These are phyloP conservation scores for Thalia dealbata DNA, from an alignment of 176 grass and related monocot species.

Conservation along the genomic window DNA sequence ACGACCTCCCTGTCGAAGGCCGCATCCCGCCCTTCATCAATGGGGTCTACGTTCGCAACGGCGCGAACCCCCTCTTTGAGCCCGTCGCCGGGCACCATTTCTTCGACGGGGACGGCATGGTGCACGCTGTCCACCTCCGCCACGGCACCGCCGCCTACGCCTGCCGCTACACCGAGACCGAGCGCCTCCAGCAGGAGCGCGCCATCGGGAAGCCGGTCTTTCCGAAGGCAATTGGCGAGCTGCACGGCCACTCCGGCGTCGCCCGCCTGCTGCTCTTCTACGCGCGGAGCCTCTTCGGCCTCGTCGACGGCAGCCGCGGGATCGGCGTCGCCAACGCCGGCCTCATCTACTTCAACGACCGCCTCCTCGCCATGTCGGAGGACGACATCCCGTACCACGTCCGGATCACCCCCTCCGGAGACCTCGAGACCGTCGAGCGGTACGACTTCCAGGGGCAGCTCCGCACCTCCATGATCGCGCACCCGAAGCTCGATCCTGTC, in stretches of 20 bases:
- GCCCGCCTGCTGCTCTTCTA: slow-evolving; percentile 53
- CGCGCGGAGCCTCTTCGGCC: slow-evolving; percentile 38
- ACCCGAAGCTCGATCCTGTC: slow-evolving; percentile 74
- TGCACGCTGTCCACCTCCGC: slow-evolving; percentile 56
- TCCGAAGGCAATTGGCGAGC: slow-evolving; percentile 91
- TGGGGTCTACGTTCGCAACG: slow-evolving; percentile 78
- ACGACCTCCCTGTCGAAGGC: slow-evolving; percentile 31
- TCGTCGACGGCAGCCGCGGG: slow-evolving; percentile 55
- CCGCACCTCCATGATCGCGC: slow-evolving; percentile 63
- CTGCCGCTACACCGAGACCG: slow-evolving; percentile 74
- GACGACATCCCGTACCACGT: slow-evolving; percentile 96
- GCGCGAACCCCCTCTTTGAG: slow-evolving; percentile 62
- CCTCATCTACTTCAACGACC: slow-evolving; percentile 56
- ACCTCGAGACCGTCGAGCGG: slow-evolving; percentile 60
- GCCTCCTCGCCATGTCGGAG: slow-evolving; percentile 97
- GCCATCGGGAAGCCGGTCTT: slow-evolving; percentile 37
- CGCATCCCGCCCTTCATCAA: slow-evolving; percentile 32
- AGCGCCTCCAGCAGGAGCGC: slow-evolving; percentile 55
- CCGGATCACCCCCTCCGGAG: slow-evolving; percentile 45
- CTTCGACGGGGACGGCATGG: slow-evolving; percentile 92
- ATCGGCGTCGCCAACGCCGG: slow-evolving; percentile 87
- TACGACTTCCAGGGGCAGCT: slow-evolving; percentile 71
- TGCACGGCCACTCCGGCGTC: slow-evolving; percentile 78
- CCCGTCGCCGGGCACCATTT: slow-evolving; percentile 77
- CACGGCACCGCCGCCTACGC: slow-evolving; percentile 50